Conservation (phyloP, 208 protist species). For the Herpetomonas samuelpessoai region DNA sequence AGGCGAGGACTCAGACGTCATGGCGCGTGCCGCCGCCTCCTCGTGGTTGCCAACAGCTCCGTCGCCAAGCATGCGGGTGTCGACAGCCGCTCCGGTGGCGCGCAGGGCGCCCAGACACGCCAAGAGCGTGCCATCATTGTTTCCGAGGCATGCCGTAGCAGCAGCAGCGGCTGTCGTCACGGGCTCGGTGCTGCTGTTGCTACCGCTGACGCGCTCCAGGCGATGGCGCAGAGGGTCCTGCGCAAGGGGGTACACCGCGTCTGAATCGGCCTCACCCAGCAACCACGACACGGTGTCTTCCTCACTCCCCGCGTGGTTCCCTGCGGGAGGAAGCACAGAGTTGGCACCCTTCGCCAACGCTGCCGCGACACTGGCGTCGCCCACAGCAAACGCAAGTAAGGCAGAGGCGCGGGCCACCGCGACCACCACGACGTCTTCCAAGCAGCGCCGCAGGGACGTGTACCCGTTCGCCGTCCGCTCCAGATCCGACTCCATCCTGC, state of each 20-base stretch:
- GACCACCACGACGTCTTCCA: conserved; percentile 13
- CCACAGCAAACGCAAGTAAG: conserved; percentile 9
- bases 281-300: not conserved
- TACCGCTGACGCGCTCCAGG: not conserved
- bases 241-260: not conserved
- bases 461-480: conserved; percentile 15
- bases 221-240: not conserved
- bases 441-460: conserved; percentile 14
- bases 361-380: not conserved
- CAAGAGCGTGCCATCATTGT: not conserved
- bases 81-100: too few species aligned
- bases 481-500: conserved; percentile 14
- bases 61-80: not conserved
- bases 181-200: not conserved
- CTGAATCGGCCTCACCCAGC: not conserved
- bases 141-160: too few species aligned
- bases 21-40: too few species aligned
- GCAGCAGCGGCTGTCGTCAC: not conserved
- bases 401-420: conserved; percentile 10
- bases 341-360: too few species aligned
- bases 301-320: not conserved
- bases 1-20: too few species aligned
- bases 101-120: not conserved
- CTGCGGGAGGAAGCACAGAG: too few species aligned
- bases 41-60: too few species aligned